Base-by-base conservation (phyloP, 441 rosid species). In the Capsella rubella region DNA sequence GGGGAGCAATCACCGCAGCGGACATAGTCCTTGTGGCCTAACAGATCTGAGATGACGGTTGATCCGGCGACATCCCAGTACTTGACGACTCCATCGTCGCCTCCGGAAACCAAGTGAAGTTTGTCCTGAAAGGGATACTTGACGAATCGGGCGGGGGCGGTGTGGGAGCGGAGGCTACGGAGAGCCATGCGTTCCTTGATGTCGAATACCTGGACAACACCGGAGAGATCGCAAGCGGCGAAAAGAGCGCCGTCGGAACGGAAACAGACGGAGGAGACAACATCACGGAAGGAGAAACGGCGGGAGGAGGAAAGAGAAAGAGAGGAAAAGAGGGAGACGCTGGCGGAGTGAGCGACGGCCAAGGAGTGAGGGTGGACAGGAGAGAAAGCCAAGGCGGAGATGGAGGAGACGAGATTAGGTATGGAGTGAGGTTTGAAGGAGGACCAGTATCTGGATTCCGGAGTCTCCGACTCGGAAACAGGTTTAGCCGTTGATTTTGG, bases 1-100 rank as follows among this genome's bases (percentile, higher is more conserved):
- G 97, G 99, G n/a, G 97, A 89, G 80, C 90, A 90, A 70, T 89
- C 97, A 29, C 97, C 93, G 51, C 96, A 89, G 35, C 97, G 83
- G 9, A 90, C 96, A 64, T 95, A 95, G 75, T 95, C 99, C 79
- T 84, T 92, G 64, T 95, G 99, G 21, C 97, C 97, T 15, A 78
- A 1, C 51, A 95, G 78, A 74, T 95, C 85, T 76, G 81, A 71
- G 4, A 92, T 77, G 71, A 87, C 87, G 14, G 64, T 87, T 76
- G 82, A 89, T 1, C 84, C 90, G 2, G 94, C 91, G 34, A 94
- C 97, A 64, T 94, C 99, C 99, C 97, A 94, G 62, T 89, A 94
- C 77, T 94, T 94, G 21, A 92, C 97, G 5, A 94, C 60, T 4
- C 87, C 90, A 50, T 94, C 99, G 47, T 94, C 99, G 1, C 99